Evolutionary conservation across 805 yeast species (phyloP), one percentile per base, ranked within the genome.

Genomic region (Kazachstania taianensis): DNA sequence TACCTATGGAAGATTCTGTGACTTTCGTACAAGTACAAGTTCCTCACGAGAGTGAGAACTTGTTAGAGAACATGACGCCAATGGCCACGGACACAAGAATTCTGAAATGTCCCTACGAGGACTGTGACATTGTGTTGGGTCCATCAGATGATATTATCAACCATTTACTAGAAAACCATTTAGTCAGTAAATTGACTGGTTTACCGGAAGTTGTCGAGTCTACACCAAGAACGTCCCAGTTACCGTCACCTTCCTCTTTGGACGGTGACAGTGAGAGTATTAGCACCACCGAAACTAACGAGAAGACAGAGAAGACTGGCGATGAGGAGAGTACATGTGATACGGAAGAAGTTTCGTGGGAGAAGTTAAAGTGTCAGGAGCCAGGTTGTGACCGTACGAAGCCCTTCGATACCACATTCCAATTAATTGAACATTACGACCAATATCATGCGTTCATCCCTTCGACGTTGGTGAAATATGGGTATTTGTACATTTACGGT

Each of bases 381-480:
- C 27, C 36, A 9, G 18, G 32, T 14, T 38, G 37, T 18, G 23
- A 22, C 18, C 4, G 12, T 4, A 14, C 23, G 8, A 8, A 12
- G 7, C 38, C 37, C 10, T 42, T 40, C 20, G n/a, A 28, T 9
- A 32, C 49, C 12, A 43, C 41, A 2, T 37, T 43, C 25, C 46
- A 42, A 7, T 30, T 49, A n/a, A 34, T 49, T 4, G 53, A 48
- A 25, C 53, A 49, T 41, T 49, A 49, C 31, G 52, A 49, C 24
- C 49, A 46, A 29, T 22, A 23, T 6, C 53, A 49, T 32, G 42
- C 32, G 1, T 45, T 38, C 12, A 40, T 49, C 5, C 53, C 53
- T 3, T 45, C 41, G 2, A 40, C 52, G 2, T 24, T 49, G 17
- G 43, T 49, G 1, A 41, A 49, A 35, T 48, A 32, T 22, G 46